Evolutionary conservation across 306 rosid species (phyloP).

Genomic region (Castanopsis chinensis): DNA sequence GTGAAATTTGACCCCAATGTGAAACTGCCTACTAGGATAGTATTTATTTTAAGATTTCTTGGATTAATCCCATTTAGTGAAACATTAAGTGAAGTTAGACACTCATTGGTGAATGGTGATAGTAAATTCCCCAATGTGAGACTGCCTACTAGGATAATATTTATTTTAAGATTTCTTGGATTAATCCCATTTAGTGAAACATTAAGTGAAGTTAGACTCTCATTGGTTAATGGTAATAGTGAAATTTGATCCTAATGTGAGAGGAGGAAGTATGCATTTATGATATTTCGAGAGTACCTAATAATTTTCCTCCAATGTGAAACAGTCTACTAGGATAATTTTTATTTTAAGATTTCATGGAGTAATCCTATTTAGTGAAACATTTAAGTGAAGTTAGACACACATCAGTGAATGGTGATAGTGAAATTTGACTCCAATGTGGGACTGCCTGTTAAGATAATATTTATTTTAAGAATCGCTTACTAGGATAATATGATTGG

Average conservation of each 20-base stretch:
- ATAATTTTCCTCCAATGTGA: no score
- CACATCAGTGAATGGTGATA: background rate
- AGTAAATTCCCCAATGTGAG: background rate
- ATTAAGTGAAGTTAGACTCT: background rate
- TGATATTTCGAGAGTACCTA: no score
- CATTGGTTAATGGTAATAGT: background rate
- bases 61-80: background rate
- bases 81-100: background rate
- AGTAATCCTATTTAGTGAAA: background rate
- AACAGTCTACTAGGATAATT: no score
- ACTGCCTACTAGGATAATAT: background rate
- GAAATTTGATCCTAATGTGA: background rate
- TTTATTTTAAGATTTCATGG: no score
- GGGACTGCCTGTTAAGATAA: background rate
- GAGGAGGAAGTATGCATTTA: background rate
- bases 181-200: background rate
- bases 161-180: no score
- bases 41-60: no score
- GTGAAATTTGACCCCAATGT: background rate
- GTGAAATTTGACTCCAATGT: background rate
- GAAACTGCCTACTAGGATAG: background rate
- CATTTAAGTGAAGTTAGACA: background rate
- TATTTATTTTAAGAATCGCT: no score
- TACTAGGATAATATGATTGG: no score
- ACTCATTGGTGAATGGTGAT: background rate